Base-by-base conservation (phyloP, 2,329 filamentous ascomycete genomes). In the Blastomyces silverae region DNA sequence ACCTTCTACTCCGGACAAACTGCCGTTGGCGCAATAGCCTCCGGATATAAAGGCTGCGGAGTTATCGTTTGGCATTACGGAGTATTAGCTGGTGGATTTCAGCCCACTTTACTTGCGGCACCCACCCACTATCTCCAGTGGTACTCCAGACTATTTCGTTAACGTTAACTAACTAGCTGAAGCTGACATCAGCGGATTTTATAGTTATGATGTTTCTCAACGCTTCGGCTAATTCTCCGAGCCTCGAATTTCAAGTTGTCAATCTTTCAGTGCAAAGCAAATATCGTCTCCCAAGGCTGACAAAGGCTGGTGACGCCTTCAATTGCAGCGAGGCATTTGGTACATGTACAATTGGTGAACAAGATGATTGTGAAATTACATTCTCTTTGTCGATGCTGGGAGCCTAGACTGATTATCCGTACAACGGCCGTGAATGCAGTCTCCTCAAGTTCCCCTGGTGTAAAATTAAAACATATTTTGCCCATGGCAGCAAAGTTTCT, bases 151-250 rank as follows among this genome's bases (percentile, higher is more conserved):
- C n/a, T n/a, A n/a, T n/a, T n/a, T n/a, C n/a, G n/a, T n/a, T n/a
- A n/a, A n/a, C n/a, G n/a, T n/a, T n/a, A n/a, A n/a, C n/a, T 2
- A 2, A 4, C 31, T 34, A 34, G 31, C 31, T 3, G 39, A 28
- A 17, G 44, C 58, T 60, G 65, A 63, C 61, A 65, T 65, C 57
- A 5, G 62, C 22, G 56, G 61, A n/a, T 17, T 65, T 34, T 34
- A 34, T 34, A 31, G 4, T 64, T 52, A 13, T 39, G 39, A 56
- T 48, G 25, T 60, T 48, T 17, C 64, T 66, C 7, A 15, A 65
- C n/a, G 62, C 66, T 63, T 64, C 66, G 57, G 17, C 1, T 15
- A 61, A 56, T 42, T 25, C n/a, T 66, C 64, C 59, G 8, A 61
- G 58, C 22, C 50, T 67, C 31, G 64, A 4, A 6, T 52, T 50